Evolutionary conservation across 2,329 filamentous ascomycete species (phyloP).

Genomic region (Colletotrichum musae): DNA sequence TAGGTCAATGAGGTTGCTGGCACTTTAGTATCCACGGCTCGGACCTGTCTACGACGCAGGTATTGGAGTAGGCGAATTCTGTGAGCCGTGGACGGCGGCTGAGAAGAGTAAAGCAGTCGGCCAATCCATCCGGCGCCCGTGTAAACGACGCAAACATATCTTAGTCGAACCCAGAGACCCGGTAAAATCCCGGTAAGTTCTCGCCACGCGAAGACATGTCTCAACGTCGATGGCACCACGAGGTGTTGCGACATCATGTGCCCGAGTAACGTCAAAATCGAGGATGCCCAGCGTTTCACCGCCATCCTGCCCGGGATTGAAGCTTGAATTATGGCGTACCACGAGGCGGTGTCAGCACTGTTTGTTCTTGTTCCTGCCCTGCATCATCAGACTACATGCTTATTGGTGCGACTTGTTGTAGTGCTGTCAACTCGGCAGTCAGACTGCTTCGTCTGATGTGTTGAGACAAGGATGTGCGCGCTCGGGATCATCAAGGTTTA

Average conservation of each 20-base stretch:
- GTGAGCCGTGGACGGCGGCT: not conserved
- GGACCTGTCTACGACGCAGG: too few species aligned
- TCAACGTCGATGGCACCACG: not conserved
- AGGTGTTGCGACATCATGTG: not conserved
- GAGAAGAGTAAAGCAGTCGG: not conserved
- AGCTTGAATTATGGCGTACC: not conserved
- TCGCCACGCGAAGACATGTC: not conserved
- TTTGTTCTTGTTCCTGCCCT: not conserved
- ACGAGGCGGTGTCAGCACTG: not conserved
- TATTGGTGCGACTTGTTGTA: not conserved
- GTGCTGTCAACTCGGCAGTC: conserved; percentile 2
- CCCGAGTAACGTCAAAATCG: not conserved
- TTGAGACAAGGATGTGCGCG: not conserved
- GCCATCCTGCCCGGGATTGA: not conserved
- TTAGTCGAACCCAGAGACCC: conserved; percentile 18
- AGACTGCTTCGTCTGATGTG: not conserved
- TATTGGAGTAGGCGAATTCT: not conserved
- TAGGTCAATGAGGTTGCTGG: too few species aligned
- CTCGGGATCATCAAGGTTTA: not conserved
- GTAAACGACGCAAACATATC: conserved; percentile 12
- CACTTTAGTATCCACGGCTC: too few species aligned
- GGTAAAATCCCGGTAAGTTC: conserved; percentile 13
- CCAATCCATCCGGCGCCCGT: conserved; percentile 33
- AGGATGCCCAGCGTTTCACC: not conserved
- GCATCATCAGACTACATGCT: not conserved